Conservation (phyloP, 768 basidiomycete species). For the Aureoboletus auriporus region DNA sequence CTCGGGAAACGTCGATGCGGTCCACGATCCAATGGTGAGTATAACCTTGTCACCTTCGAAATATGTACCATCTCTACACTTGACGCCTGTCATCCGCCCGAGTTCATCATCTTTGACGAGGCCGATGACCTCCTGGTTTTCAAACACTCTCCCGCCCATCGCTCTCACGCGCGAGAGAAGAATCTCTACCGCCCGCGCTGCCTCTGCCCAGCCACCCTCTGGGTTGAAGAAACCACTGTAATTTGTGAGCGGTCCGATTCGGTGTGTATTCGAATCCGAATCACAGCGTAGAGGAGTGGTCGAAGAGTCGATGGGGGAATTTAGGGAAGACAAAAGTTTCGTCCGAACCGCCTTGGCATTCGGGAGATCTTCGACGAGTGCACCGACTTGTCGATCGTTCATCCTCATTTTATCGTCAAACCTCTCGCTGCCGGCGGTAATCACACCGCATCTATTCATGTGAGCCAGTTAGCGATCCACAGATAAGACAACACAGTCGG, state of each 20-base stretch:
- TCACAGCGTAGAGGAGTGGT: not conserved
- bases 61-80: conserved; percentile 52
- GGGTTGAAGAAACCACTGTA: conserved; percentile 63
- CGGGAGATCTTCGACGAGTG: conserved; percentile 36
- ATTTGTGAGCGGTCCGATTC: conserved; percentile 15
- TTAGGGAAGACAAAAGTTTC: conserved; percentile 16
- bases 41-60: conserved; percentile 61
- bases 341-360: conserved; percentile 11
- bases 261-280: not conserved
- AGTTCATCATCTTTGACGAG: conserved; percentile 36
- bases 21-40: conserved; percentile 82
- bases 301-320: not conserved
- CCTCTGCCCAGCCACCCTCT: conserved; percentile 84
- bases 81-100: conserved; percentile 54
- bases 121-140: conserved; percentile 53
- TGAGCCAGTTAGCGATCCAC: too few relatives aligned
- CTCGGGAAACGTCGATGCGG: conserved; percentile 69
- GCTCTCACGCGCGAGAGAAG: conserved; percentile 53
- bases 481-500: too few relatives aligned
- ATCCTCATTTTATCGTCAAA: conserved; percentile 54
- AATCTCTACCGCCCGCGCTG: conserved; percentile 57
- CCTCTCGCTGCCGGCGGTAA: conserved; percentile 20
- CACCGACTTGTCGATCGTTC: conserved; percentile 62
- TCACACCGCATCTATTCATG: conserved; percentile 21
- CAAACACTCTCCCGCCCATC: conserved; percentile 56